Conservation (phyloP, 1,284 basidiomycete species). For the Microstroma glucosiphilum region DNA sequence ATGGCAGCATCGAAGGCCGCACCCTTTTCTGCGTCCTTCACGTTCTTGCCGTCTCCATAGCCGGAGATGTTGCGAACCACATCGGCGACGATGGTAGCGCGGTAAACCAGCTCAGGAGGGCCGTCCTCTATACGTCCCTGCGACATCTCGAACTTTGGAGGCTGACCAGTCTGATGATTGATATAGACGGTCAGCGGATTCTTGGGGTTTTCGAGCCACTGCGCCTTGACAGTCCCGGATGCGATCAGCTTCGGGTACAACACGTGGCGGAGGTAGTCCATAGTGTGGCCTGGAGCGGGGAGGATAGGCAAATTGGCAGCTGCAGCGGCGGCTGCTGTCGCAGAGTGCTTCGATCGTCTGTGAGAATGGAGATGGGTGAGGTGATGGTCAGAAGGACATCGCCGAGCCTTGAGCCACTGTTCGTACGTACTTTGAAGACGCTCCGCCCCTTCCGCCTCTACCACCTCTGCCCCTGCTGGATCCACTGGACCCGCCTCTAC, state of each 20-base stretch:
- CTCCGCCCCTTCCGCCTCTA: not conserved
- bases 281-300: not conserved
- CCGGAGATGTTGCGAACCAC: slow-evolving; percentile 49
- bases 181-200: slow-evolving; percentile 37
- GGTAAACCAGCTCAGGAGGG: slow-evolving; percentile 23
- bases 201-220: slow-evolving; percentile 35
- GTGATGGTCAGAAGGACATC: not conserved
- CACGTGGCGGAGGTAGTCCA: not conserved
- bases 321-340: not conserved
- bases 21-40: slow-evolving; percentile 62
- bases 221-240: not conserved
- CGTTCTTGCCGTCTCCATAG: slow-evolving; percentile 62
- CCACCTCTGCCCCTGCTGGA: not conserved
- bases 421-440: not conserved
- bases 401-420: not conserved
- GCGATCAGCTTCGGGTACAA: not conserved
- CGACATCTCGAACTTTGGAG: slow-evolving; percentile 24
- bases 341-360: not conserved
- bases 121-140: slow-evolving; percentile 34
- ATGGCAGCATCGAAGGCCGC: slow-evolving; percentile 45
- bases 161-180: slow-evolving; percentile 22
- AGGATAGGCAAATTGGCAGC: not conserved
- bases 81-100: slow-evolving; percentile 20
- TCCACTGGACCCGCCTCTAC: not conserved
- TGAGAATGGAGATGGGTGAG: not conserved